phyloP scores from a whole-genome alignment of 495 filamentous ascomycete genomes.

The Hyphodiscus hymeniophilus region DNA sequence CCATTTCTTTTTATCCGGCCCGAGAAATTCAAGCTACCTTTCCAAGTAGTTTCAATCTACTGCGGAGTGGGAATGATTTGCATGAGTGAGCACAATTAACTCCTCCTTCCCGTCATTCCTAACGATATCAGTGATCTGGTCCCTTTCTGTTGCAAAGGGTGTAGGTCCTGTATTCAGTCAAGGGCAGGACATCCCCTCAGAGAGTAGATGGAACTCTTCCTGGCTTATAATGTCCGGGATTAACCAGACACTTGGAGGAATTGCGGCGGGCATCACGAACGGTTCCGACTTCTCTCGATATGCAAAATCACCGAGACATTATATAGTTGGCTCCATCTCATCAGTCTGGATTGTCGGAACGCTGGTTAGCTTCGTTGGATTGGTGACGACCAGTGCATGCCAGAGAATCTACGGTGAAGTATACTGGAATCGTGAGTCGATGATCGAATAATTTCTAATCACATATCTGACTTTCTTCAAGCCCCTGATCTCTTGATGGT shows the following conservation, averaged over 20 bases:
- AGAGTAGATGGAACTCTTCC: constrained; percentile 18
- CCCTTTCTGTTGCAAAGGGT: constrained; percentile 25
- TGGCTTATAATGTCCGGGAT: constrained; percentile 32
- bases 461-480: neutral
- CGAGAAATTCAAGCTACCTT: constrained; percentile 18
- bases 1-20: constrained; percentile 37
- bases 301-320: constrained; percentile 20
- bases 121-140: constrained; percentile 33
- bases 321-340: constrained; percentile 28
- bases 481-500: constrained; percentile 20
- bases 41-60: constrained; percentile 17
- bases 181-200: constrained; percentile 18
- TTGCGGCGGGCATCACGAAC: constrained; percentile 34
- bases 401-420: constrained; percentile 28
- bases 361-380: constrained; percentile 11
- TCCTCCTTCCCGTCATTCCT: constrained; percentile 26
- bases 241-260: constrained; percentile 24
- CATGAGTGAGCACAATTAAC: constrained; percentile 5
- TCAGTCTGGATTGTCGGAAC: constrained; percentile 20
- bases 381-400: constrained; percentile 28
- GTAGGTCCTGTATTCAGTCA: constrained; percentile 24
- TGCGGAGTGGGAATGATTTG: constrained; percentile 2
- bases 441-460: neutral
- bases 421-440: constrained; percentile 23
- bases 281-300: constrained; percentile 33